phyloP scores from a whole-genome alignment of 306 rosid species.

The Leucaena leucocephala region DNA sequence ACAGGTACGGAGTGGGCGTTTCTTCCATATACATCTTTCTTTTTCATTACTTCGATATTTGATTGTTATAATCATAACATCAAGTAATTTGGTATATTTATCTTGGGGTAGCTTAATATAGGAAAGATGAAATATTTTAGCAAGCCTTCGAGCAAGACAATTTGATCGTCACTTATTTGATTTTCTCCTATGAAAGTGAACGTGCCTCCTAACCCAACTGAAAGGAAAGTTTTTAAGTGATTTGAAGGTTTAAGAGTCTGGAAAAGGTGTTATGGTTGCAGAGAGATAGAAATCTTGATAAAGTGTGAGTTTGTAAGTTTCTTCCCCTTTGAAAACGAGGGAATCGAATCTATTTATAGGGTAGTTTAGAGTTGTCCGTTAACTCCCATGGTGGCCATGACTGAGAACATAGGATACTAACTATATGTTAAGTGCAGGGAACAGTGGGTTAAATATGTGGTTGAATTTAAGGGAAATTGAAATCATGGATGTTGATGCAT shows the following conservation, averaged over 20 bases:
- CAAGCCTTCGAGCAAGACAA: not conserved
- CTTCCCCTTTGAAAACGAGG: too few species aligned
- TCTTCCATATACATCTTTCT: not conserved
- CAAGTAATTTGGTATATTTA: not conserved
- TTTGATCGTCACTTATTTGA: not conserved
- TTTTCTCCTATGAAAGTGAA: not conserved
- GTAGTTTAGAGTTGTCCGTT: not conserved
- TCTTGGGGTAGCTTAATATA: not conserved
- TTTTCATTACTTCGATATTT: not conserved
- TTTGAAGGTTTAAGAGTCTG: not conserved
- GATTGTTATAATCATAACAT: not conserved
- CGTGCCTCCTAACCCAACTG: not conserved
- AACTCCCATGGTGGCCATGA: not conserved
- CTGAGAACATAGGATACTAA: not conserved
- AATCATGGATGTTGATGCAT: not conserved
- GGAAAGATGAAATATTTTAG: not conserved
- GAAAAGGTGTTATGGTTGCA: not conserved
- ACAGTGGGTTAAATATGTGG: not conserved
- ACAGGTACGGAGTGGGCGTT: conserved; percentile 54
- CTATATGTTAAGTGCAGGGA: not conserved
- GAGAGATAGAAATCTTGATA: not conserved
- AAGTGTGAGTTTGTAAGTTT: too few species aligned
- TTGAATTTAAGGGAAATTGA: not conserved
- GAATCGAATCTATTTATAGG: not conserved
- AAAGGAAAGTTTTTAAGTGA: not conserved